Base-by-base conservation (phyloP, 192 early-diverging fungal genomes). In the Coemansia sp. region DNA sequence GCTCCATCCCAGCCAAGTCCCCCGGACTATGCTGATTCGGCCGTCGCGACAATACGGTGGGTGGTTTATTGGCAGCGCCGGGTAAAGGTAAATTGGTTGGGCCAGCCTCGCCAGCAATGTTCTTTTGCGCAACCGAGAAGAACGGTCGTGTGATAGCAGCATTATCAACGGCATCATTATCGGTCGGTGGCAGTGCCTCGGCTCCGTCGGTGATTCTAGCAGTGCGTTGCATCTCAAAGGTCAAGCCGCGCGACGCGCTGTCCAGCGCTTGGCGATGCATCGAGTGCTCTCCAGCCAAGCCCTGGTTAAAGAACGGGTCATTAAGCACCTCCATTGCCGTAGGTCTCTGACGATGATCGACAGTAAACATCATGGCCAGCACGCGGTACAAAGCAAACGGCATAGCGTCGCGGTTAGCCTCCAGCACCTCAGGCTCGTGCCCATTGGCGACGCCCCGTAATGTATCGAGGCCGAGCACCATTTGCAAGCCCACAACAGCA, bases 311-410 rank as follows among this genome's bases (percentile, higher is more conserved):
- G 42, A 94, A 91, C 24, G 91, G 82, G 60, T 93, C 84, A 15
- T 88, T 89, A 38, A 95, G 82, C 0, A 93, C 74, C 60, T 94
- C 92, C 64, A 92, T 75, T 0, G 93, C 92, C 43, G 89, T 91
- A 9, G 91, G 89, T 3, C 94, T 85, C 63, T 90, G 88, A 46
- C 85, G 86, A 13, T 90, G 87, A 74, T 94, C 92, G n/a, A 70
- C 36, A 27, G 89, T 84, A 36, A 96, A 85, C 85, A 93, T 88
- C 29, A 73, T 47, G 29, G 66, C 72, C 22, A 93, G 72, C 43
- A 92, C 86, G 20, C 65, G 69, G 41, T 73, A 74, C 33, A 93
- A 76, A 8, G 63, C 36, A 16, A 73, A 61, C 1, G 91, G 87
- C 44, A 95, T 78, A 22, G 79, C 83, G 13, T 65, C 47, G 8